Base-by-base conservation (phyloP, 352 stramenopile genomes). In the Globisporangium perplexum region DNA sequence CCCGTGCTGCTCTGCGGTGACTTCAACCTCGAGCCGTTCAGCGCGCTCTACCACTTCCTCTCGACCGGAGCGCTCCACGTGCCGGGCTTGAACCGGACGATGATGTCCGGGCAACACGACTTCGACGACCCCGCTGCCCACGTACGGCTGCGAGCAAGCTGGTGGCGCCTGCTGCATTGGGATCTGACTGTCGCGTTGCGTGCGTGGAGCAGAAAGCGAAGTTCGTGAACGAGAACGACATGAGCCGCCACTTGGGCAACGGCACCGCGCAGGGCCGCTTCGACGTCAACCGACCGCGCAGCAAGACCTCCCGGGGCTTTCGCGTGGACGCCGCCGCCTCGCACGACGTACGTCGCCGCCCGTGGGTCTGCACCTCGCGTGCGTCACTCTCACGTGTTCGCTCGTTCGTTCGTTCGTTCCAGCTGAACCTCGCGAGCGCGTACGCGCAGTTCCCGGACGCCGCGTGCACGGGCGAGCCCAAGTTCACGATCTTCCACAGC, bases 401-500 rank as follows among this genome's bases (percentile, higher is more conserved):
- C 45, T 49, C 1, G 33, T 33, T 41, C 7, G 30, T 41, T 8
- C 48, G 6, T 56, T 4, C 47, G 3, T 30, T 30, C 26, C 26
- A 88, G 75, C 55, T 89, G 36, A 60, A 66, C 4, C 57, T 89
- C n/a, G 47, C 62, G 33, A 89, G 78, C 53, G 78, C 78, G 30
- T 89, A 89, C 43, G 78, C 75, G 7, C 78, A 89, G 45, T 54
- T 47, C 12, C 78, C 78, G 3, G 73, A 74, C 39, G 45, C 63
- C 10, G 24, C 43, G 4, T 73, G 65, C 52, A 89, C 75, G 5
- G 78, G 78, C 18, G 78, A 89, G 46, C 78, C 78, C 15, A 84
- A 86, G 65, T 86, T 83, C 47, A 89, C 78, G 52, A 86, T 75
- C 30, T 87, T 86, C 58, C 78, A 89, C 55, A 71, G 63, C 17